Percentiles rank a stretch among this genome's conserved stretches.
These are phyloP conservation scores for Dictyostelium capitatum DNA, from an alignment of 78 protist species.

Conservation along the genomic window DNA sequence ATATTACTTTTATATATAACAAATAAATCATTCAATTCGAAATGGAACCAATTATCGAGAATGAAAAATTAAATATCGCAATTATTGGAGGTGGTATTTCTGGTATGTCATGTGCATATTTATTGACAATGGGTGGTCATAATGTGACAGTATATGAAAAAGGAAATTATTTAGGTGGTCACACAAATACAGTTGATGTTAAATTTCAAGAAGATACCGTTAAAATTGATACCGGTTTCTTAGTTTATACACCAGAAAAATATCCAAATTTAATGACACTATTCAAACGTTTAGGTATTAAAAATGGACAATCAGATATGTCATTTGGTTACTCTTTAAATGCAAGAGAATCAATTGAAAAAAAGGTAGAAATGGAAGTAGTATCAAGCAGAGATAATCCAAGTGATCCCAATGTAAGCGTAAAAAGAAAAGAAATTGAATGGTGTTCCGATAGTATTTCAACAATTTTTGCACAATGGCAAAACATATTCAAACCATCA, in stretches of 20 bases:
- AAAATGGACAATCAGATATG: constrained; percentile 15
- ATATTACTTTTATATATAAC: not conserved
- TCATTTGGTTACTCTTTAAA: constrained; percentile 47
- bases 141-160: constrained; percentile 58
- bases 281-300: constrained; percentile 32
- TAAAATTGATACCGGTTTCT: constrained; percentile 44
- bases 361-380: not conserved
- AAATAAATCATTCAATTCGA: not conserved
- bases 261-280: constrained; percentile 50
- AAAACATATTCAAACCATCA: constrained; percentile 34
- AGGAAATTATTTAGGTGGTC: constrained; percentile 71
- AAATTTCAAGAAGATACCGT: constrained; percentile 34
- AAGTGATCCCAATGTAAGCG: too few species aligned
- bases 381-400: not conserved
- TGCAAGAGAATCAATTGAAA: constrained; percentile 6
- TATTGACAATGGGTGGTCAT: constrained; percentile 49
- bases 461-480: constrained; percentile 47
- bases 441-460: constrained; percentile 47
- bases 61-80: constrained; percentile 28
- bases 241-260: constrained; percentile 24
- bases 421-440: constrained; percentile 22
- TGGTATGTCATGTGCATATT: constrained; percentile 69
- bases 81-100: constrained; percentile 67
- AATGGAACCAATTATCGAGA: constrained; percentile 13
- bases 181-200: constrained; percentile 52